Evolutionary conservation across 129 eudicot species (phyloP), one percentile per base, ranked within the genome.

Genomic region (Ambrosia artemisiifolia): DNA sequence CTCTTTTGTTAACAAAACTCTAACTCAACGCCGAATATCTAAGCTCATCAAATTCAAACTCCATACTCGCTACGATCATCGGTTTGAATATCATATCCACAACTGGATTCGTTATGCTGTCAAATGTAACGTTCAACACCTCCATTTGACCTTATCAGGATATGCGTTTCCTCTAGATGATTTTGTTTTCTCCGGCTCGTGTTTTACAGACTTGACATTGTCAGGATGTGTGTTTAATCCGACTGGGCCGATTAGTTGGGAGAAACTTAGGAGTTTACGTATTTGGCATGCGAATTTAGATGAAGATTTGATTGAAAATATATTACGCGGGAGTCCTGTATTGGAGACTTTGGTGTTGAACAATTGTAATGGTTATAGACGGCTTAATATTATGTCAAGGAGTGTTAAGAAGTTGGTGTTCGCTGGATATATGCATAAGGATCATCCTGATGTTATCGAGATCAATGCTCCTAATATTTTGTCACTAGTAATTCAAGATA

Each of bases 381-480:
- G 63, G 64, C 19, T 77, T 0, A 9, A 77, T 48, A 62, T 69
- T 5, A 60, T 64, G 17, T 69, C 70, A 0, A 60, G 60, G 46
- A 69, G 81, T 62, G 47, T 69, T 28, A 69, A 77, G 71, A 67
- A 47, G 14, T 68, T 76, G 63, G 75, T 67, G 63, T 35, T 67
- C 8, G 43, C 33, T 34, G 75, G 75, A 3, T 76, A 57, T 11
- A 17, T 7, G 57, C 67, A 3, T n/a, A 67, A 67, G 28, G 30
- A 56, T 20, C 30, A 42, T 57, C 53, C 38, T 70, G 50, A 71
- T 71, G 33, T 68, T 35, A 18, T 76, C 3, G 80, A 76, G 60
- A 74, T 74, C 44, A 64, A 74, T 74, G 79, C 79, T 28, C 79
- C 79, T 11, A 12, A 46, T 47, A 48, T 76, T 7, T 46, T 59